Evolutionary conservation across 2,329 filamentous ascomycete species (phyloP), one percentile per base, ranked within the genome.

Genomic region (Thermochaetoides dissita): DNA sequence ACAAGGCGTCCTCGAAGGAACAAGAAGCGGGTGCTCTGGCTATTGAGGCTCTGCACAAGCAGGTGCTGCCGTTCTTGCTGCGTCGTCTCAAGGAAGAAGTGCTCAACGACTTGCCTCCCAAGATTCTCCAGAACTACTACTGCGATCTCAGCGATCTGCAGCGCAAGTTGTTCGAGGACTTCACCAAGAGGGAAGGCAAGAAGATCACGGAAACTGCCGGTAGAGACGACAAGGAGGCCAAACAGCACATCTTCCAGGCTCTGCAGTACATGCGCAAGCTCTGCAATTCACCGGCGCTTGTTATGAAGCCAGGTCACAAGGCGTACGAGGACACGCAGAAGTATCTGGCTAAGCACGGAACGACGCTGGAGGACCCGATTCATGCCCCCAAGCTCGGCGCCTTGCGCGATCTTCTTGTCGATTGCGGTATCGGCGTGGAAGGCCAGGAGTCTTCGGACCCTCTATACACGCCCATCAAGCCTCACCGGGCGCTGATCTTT

Each of bases 101-200:
- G 11, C 70, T 98, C 46, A 84, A 98, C 53, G 91, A 98, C 55
- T 69, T 98, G 7, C 91, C 91, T 2, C 91, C 91, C 7, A 98
- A 98, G 76, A 98, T 98, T 55, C 67, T 98, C 40, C 91, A 98
- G 59, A 98, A 98, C 62, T 98, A 98, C 66, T 98, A 98, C 65
- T 98, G 91, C 61, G 91, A 98, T 56, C 79, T 94, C 11, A 94
- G 86, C 55, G 91, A 98, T 43, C 67, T 98, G 40, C 91, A 98
- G 61, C 84, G 81, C 66, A 93, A 85, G 59, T 74, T 98, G 1
- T 98, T 98, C 54, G 91, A 96, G 36, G 89, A 96, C 57, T 98
- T 98, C 59, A 84, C 80, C 17, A 93, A 84, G 71, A 93, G 87
- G 52, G 89, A 98, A 59, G 81, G 86, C 56, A 93, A 87, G 62